These are phyloP conservation scores for Tinospora cordifolia DNA, from an alignment of 164 flowering plant genomes.

Conservation along the genomic window DNA sequence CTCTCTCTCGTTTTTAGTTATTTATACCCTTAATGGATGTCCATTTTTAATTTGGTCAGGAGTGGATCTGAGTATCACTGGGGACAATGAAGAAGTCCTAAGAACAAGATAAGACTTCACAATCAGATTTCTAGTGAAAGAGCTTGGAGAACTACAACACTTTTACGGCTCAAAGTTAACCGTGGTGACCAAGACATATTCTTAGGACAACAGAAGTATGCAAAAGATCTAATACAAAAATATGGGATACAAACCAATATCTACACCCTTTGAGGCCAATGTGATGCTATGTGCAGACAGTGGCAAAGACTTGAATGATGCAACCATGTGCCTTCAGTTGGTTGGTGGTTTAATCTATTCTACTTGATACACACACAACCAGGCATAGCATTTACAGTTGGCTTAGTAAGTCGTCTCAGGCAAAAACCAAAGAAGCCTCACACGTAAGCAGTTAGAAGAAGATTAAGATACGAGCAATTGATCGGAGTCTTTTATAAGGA, in stretches of 20 bases:
- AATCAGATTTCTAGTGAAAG: neutral
- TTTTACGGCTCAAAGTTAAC: neutral
- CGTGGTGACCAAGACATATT: constrained; percentile 5
- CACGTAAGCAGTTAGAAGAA: neutral
- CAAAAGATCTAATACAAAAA: neutral
- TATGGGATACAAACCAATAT: too few relatives aligned
- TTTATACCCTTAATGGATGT: too few relatives aligned
- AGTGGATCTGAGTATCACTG: neutral
- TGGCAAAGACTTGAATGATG: neutral
- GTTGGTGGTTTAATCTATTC: constrained; percentile 1
- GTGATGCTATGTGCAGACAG: too few relatives aligned
- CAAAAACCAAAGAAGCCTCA: constrained; percentile 1
- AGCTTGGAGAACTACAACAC: too few relatives aligned
- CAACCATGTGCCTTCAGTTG: neutral
- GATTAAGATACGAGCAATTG: neutral
- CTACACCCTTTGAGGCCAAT: too few relatives aligned
- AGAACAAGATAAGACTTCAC: too few relatives aligned
- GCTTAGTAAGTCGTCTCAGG: constrained; percentile 7
- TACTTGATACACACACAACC: neutral
- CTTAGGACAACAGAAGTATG: neutral
- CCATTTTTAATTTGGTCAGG: too few relatives aligned
- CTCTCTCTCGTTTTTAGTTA: too few relatives aligned
- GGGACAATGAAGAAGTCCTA: neutral
- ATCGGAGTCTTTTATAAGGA: neutral
- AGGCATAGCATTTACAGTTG: neutral